A percentile compares a stretch with the other conserved stretches of the same genome.
Conservation (phyloP, 768 basidiomycete species). For the Agaricus bisporus region DNA sequence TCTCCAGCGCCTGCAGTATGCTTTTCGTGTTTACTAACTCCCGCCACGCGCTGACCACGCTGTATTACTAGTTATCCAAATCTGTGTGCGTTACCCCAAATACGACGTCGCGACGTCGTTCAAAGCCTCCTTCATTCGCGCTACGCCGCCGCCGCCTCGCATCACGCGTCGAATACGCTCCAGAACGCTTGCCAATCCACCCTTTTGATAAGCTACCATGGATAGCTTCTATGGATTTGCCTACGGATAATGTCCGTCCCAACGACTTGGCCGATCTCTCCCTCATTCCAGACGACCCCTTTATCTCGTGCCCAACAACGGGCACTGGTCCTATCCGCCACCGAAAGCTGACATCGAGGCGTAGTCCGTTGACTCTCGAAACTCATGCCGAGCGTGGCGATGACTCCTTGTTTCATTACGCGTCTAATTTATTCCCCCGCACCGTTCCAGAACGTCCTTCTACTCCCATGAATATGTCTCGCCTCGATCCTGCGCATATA, state of each 20-base stretch:
- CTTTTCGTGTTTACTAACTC: conserved; percentile 8
- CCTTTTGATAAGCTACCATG: conserved; percentile 62
- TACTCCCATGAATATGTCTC: conserved; percentile 23
- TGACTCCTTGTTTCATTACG: conserved; percentile 5
- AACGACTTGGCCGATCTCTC: conserved; percentile 66
- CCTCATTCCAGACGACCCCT: conserved; percentile 32
- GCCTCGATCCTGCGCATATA: conserved; percentile 42
- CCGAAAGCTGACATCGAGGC: conserved; percentile 47
- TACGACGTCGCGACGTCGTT: conserved; percentile 32
- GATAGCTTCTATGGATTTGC: conserved; percentile 51
- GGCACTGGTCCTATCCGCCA: conserved; percentile 53
- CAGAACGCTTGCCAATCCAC: conserved; percentile 25
- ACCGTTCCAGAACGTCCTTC: conserved; percentile 14
- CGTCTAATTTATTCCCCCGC: conserved; percentile 8
- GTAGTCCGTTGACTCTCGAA: conserved; percentile 33
- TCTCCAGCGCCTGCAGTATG: conserved; percentile 17
- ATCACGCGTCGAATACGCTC: conserved; percentile 20
- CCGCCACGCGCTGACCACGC: neutral
- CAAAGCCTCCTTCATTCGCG: conserved; percentile 21
- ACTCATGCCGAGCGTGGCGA: conserved; percentile 6
- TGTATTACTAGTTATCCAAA: neutral
- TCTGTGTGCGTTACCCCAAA: conserved; percentile 13
- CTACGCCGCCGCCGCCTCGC: conserved; percentile 24
- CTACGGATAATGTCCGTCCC: conserved; percentile 33
- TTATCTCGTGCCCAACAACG: conserved; percentile 13